phyloP scores from a whole-genome alignment of 345 rosid species.

The Lagerstroemia speciosa region DNA sequence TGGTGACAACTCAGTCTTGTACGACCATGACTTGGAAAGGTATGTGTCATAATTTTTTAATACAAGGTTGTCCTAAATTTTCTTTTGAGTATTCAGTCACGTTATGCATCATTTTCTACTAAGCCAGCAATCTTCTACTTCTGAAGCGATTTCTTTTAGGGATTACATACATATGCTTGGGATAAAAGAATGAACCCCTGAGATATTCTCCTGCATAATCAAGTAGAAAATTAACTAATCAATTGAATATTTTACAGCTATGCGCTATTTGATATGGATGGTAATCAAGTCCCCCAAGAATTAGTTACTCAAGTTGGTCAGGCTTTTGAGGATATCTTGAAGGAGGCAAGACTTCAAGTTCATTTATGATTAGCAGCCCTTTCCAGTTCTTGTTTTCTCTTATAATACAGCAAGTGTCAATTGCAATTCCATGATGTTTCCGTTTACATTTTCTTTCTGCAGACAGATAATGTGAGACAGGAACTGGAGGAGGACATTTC shows the following conservation, averaged over 20 bases:
- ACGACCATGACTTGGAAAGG: slow-evolving; percentile 98
- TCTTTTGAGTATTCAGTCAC: not conserved
- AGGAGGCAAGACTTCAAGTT: slow-evolving; percentile 50
- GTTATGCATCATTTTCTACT: too few species aligned
- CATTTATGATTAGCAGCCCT: not conserved
- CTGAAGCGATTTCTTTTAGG: not conserved
- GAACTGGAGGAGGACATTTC: not conserved
- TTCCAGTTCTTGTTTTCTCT: not conserved
- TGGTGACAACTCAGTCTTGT: slow-evolving; percentile 88
- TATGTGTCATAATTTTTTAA: slow-evolving; percentile 6
- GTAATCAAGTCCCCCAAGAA: slow-evolving; percentile 75
- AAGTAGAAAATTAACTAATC: not conserved
- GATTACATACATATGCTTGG: not conserved
- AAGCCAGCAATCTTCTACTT: too few species aligned
- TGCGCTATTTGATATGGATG: slow-evolving; percentile 78
- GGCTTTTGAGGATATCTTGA: slow-evolving; percentile 62
- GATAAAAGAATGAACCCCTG: too few species aligned
- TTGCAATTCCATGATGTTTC: slow-evolving; percentile 8
- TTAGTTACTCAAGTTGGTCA: slow-evolving; percentile 66
- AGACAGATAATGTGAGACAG: slow-evolving; percentile 32
- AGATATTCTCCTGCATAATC: not conserved
- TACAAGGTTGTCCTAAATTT: not conserved
- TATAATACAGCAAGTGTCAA: not conserved
- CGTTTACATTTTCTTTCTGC: slow-evolving; percentile 25
- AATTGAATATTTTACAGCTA: slow-evolving; percentile 34